These are phyloP conservation scores for Tripidium arundinaceum DNA, from an alignment of 202 grass and related monocot genomes.

Conservation along the genomic window DNA sequence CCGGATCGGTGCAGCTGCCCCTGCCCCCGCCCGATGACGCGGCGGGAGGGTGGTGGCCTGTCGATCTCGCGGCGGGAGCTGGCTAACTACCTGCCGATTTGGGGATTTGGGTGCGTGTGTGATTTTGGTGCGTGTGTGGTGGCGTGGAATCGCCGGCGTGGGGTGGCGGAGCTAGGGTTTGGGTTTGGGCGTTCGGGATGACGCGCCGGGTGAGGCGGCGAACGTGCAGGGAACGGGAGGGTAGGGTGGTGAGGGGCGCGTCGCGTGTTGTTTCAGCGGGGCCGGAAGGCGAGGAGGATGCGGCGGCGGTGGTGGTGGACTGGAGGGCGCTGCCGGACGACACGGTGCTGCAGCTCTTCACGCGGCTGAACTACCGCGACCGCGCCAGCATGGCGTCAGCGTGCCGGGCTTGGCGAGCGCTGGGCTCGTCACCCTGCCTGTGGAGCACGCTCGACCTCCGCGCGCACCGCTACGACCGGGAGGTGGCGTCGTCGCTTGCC, in stretches of 20 bases:
- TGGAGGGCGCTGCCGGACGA: conserved; percentile 87
- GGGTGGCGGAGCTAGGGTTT: conserved; percentile 53
- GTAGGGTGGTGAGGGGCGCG: background rate
- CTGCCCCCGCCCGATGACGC: background rate
- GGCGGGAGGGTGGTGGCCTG: background rate
- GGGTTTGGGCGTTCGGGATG: conserved; percentile 53
- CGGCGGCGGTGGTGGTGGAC: conserved; percentile 43
- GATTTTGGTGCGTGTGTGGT: background rate
- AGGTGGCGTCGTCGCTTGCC: conserved; percentile 55
- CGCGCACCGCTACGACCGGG: conserved; percentile 51
- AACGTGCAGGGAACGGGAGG: conserved; percentile 37
- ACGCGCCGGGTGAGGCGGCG: conserved; percentile 85
- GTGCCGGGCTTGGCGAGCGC: conserved; percentile 65
- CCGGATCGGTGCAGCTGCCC: conserved; percentile 11
- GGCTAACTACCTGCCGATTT: conserved; percentile 31
- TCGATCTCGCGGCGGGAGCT: conserved; percentile 37
- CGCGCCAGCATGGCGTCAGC: conserved; percentile 65
- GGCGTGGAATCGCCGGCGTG: background rate
- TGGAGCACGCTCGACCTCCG: conserved; percentile 91
- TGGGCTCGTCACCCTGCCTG: conserved; percentile 78
- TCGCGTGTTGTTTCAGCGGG: background rate
- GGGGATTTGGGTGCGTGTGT: background rate
- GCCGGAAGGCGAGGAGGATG: conserved; percentile 18
- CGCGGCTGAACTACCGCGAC: conserved; percentile 84
- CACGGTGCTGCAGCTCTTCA: conserved; percentile 84